Evolutionary conservation across 257 asterid species (phyloP).

Genomic region (Cruciata laevipes): DNA sequence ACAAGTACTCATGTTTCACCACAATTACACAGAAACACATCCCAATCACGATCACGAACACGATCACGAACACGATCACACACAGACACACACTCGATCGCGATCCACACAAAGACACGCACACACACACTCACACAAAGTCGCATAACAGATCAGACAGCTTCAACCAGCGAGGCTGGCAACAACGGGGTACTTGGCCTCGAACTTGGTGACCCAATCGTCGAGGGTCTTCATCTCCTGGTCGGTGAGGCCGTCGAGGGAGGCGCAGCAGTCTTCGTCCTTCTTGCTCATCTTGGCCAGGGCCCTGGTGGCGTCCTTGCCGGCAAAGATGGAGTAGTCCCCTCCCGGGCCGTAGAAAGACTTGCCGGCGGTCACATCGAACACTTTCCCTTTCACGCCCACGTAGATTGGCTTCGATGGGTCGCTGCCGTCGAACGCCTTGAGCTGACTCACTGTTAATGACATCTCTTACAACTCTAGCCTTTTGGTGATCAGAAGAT

Average conservation of each 20-base stretch:
- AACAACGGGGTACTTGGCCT: constrained; percentile 87
- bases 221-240: constrained; percentile 76
- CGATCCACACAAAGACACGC: neutral
- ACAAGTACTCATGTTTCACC: neutral
- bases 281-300: constrained; percentile 96
- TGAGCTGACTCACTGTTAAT: constrained; percentile 60
- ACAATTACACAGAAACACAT: constrained; percentile 9
- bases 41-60: neutral
- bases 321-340: constrained; percentile 71
- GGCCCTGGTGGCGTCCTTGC: constrained; percentile 96
- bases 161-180: constrained; percentile 38
- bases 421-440: constrained; percentile 69
- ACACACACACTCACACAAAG: neutral
- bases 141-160: neutral
- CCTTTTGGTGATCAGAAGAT: neutral
- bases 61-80: neutral
- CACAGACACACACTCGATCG: neutral
- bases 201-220: constrained; percentile 94
- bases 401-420: constrained; percentile 87
- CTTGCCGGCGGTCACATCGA: constrained; percentile 72
- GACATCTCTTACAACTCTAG: constrained; percentile 33
- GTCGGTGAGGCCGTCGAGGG: constrained; percentile 73
- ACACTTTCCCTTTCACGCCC: constrained; percentile 67
- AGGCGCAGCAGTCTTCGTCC: constrained; percentile 51
- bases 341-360: constrained; percentile 96